Conservation (phyloP, 2,329 filamentous ascomycete species). For the Curvularia sp. region DNA sequence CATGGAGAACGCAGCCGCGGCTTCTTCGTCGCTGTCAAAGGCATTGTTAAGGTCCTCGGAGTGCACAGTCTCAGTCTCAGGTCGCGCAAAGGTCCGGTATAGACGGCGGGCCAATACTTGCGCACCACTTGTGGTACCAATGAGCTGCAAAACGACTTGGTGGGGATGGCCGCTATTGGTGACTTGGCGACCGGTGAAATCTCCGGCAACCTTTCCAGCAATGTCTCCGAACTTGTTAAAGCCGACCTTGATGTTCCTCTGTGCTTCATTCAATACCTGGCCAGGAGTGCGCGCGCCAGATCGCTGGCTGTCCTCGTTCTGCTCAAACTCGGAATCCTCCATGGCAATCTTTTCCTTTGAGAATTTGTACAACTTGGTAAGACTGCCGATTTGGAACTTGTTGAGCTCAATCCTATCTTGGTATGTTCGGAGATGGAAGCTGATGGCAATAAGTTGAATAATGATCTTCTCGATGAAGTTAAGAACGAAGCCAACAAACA, state of each 20-base stretch:
- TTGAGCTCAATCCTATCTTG: constrained; percentile 89
- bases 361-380: constrained; percentile 69
- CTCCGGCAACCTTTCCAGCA: constrained; percentile 84
- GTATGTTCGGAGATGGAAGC: constrained; percentile 91
- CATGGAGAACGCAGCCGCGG: constrained; percentile 85
- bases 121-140: constrained; percentile 74
- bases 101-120: constrained; percentile 87
- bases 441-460: constrained; percentile 92
- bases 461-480: constrained; percentile 93
- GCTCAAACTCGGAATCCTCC: constrained; percentile 79
- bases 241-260: constrained; percentile 76
- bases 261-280: constrained; percentile 70
- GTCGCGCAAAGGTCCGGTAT: constrained; percentile 83
- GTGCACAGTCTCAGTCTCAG: constrained; percentile 76
- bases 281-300: constrained; percentile 78
- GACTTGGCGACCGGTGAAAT: constrained; percentile 80
- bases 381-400: constrained; percentile 81
- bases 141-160: constrained; percentile 81
- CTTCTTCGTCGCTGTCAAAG: constrained; percentile 84
- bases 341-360: constrained; percentile 70
- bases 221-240: constrained; percentile 84
- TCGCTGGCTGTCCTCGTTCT: constrained; percentile 53
- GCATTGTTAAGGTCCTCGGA: constrained; percentile 79
- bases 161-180: constrained; percentile 77
- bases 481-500: constrained; percentile 80